phyloP scores from a whole-genome alignment of 2,329 filamentous ascomycete genomes.

The Phaeoacremonium minimum region DNA sequence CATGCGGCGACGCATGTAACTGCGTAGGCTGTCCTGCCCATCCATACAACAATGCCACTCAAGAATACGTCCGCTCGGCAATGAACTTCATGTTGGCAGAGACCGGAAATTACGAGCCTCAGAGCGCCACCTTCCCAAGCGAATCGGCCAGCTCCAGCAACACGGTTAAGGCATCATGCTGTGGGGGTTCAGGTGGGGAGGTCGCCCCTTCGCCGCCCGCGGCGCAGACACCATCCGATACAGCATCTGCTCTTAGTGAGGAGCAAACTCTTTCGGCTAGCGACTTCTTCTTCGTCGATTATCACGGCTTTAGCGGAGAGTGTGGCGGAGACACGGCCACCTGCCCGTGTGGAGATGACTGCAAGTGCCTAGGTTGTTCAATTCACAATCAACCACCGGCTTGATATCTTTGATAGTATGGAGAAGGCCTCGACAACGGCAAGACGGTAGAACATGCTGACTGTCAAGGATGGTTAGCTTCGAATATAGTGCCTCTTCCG shows the following conservation, averaged over 20 bases:
- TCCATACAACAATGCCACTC: conserved; percentile 62
- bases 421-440: no score
- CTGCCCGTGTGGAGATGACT: conserved; percentile 57
- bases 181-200: not conserved
- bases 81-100: conserved; percentile 28
- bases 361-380: conserved; percentile 52
- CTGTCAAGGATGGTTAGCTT: no score
- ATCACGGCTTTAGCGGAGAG: conserved; percentile 37
- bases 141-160: conserved; percentile 2
- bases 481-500: no score
- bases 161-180: no score
- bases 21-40: conserved; percentile 66
- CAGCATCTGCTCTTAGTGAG: conserved; percentile 37
- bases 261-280: conserved; percentile 46
- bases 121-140: not conserved
- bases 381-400: conserved; percentile 36
- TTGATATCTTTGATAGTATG: no score
- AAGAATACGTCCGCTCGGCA: conserved; percentile 43
- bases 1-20: conserved; percentile 61
- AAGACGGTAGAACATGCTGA: no score
- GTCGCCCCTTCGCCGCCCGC: conserved; percentile 25
- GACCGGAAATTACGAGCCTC: conserved; percentile 6
- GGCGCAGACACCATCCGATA: conserved; percentile 42
- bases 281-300: conserved; percentile 58
- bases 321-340: conserved; percentile 45